These are phyloP conservation scores for Bremia lactucae DNA, from an alignment of 352 stramenopile genomes.

Conservation along the genomic window DNA sequence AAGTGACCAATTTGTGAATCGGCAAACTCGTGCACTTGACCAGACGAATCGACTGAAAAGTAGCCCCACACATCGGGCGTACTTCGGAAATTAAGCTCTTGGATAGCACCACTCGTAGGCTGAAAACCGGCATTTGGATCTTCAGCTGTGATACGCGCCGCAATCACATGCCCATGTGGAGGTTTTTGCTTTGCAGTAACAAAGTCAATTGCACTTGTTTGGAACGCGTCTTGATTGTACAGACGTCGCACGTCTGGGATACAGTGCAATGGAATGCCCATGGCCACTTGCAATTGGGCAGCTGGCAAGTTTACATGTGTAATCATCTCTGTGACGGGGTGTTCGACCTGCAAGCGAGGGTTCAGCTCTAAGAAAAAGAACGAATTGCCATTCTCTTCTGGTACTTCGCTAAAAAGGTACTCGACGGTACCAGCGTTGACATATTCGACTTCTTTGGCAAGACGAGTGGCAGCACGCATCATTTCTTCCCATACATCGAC, in stretches of 20 bases:
- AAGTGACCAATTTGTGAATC: slow-evolving; percentile 99
- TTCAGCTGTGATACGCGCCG: slow-evolving; percentile 98
- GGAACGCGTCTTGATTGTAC: slow-evolving; percentile 93
- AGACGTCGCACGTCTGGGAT: slow-evolving; percentile 97
- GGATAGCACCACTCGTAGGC: slow-evolving; percentile 93
- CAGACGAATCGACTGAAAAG: slow-evolving; percentile 98
- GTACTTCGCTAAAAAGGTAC: slow-evolving; percentile 97
- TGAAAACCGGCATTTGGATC: slow-evolving; percentile 99
- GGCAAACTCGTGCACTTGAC: slow-evolving; percentile 99
- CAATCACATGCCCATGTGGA: slow-evolving; percentile 94
- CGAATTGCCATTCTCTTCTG: slow-evolving; percentile 83
- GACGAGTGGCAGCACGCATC: slow-evolving; percentile 93
- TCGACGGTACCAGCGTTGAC: slow-evolving; percentile 99
- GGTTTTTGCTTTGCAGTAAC: slow-evolving; percentile 69
- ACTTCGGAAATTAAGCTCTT: slow-evolving; percentile 99
- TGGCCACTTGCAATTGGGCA: slow-evolving; percentile 96
- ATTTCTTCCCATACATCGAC: slow-evolving; percentile 95
- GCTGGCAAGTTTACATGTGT: slow-evolving; percentile 95
- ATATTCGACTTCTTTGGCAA: slow-evolving; percentile 98
- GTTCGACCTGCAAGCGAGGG: slow-evolving; percentile 97
- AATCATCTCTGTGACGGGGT: slow-evolving; percentile 99
- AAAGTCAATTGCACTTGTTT: slow-evolving; percentile 94
- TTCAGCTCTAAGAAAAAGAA: slow-evolving; percentile 99
- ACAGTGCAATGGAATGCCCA: slow-evolving; percentile 97
- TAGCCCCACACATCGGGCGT: slow-evolving; percentile 99